Evolutionary conservation across 306 rosid genomes (phyloP).

Genomic region (Abrus pulchellus): DNA sequence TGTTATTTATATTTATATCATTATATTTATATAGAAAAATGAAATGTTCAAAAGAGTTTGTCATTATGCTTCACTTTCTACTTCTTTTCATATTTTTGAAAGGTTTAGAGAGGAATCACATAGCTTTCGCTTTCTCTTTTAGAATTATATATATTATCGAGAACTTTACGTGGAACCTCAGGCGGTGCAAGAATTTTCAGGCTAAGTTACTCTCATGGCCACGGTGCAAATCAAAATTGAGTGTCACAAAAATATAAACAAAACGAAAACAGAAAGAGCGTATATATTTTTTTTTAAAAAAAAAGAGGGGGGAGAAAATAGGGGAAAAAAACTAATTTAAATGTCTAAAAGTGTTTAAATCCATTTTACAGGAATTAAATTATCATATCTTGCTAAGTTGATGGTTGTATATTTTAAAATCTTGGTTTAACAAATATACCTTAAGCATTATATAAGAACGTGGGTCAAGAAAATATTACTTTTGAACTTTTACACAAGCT

Average conservation of each 20-base stretch:
- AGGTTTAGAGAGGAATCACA: slow-evolving; percentile 44
- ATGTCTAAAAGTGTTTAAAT: not conserved
- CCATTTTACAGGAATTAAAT: not conserved
- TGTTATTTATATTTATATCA: slow-evolving; percentile 30
- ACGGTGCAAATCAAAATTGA: not conserved
- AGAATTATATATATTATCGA: slow-evolving; percentile 26
- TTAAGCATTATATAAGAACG: not conserved
- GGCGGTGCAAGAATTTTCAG: slow-evolving; percentile 25
- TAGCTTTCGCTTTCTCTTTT: slow-evolving; percentile 48
- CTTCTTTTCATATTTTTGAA: slow-evolving; percentile 51
- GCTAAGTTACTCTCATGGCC: slow-evolving; percentile 24
- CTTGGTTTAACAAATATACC: not conserved
- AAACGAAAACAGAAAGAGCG: not conserved
- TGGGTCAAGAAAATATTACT: not conserved
- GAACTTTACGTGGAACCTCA: slow-evolving; percentile 36
- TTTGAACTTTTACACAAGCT: not conserved
- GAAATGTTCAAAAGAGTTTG: slow-evolving; percentile 45
- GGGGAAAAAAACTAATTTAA: not conserved
- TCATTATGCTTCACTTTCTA: slow-evolving; percentile 46
- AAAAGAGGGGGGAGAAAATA: not conserved
- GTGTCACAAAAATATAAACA: not conserved
- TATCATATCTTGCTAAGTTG: slow-evolving; percentile 17
- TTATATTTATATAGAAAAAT: slow-evolving; percentile 41
- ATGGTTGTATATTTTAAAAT: not conserved
- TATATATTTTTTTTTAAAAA: not conserved